Conservation (phyloP, 306 rosid genomes). For the Dalbergia cochinchinensis region DNA sequence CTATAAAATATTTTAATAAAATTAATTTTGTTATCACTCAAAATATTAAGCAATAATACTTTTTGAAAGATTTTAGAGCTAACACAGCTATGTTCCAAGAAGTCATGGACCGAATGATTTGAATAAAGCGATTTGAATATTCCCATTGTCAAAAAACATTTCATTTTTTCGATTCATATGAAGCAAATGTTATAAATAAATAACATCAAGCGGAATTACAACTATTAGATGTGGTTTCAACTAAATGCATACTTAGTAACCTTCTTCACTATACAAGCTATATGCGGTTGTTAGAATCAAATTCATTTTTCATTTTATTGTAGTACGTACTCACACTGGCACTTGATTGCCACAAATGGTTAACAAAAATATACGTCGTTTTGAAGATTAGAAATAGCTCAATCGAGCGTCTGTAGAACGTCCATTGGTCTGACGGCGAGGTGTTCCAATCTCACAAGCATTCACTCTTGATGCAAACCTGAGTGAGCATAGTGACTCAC, state of each 20-base stretch:
- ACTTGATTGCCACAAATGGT: conserved; percentile 46
- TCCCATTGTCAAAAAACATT: conserved; percentile 14
- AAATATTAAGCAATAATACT: too few relatives aligned
- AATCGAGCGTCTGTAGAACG: conserved; percentile 66
- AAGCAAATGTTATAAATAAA: conserved; percentile 41
- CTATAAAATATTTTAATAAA: too few relatives aligned
- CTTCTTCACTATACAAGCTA: conserved; percentile 69
- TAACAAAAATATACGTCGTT: conserved; percentile 37
- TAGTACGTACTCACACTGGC: conserved; percentile 37
- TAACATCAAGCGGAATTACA: conserved; percentile 41
- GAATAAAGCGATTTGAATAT: not conserved
- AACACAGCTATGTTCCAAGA: too few relatives aligned
- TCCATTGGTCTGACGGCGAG: conserved; percentile 80
- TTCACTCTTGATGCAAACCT: conserved; percentile 95
- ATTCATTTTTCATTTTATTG: conserved; percentile 51
- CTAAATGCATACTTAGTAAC: conserved; percentile 45
- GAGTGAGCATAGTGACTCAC: conserved; percentile 94
- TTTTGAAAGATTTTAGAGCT: too few relatives aligned
- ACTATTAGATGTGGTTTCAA: conserved; percentile 24
- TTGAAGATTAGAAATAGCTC: conserved; percentile 66
- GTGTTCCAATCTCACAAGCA: conserved; percentile 93
- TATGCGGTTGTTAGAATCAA: conserved; percentile 77
- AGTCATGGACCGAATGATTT: too few relatives aligned
- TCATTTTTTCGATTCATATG: conserved; percentile 4
- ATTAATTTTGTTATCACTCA: too few relatives aligned